A percentile compares a stretch with the other conserved stretches of the same genome.
Evolutionary conservation across 2,329 filamentous ascomycete species (phyloP).

Genomic region (Colletotrichum destructivum): DNA sequence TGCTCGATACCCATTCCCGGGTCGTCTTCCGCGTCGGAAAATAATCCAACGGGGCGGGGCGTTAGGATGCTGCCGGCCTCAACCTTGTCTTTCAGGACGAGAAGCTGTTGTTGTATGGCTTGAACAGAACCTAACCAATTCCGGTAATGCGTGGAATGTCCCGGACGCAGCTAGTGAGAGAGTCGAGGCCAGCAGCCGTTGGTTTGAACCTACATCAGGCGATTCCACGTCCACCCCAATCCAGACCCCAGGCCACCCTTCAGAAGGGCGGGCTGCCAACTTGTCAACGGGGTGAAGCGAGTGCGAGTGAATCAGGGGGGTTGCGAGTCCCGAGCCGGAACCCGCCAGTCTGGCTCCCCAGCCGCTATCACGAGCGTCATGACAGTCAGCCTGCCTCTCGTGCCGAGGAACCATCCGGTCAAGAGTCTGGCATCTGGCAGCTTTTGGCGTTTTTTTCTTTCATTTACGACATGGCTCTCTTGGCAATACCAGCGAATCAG

Average conservation of each 20-base stretch:
- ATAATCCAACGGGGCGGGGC: neutral
- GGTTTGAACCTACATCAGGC: conserved; percentile 24
- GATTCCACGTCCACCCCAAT: neutral
- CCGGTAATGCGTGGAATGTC: conserved; percentile 23
- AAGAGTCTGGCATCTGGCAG: conserved; percentile 5
- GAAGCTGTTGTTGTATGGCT: neutral
- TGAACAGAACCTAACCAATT: neutral
- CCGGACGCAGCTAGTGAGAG: neutral
- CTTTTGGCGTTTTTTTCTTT: neutral
- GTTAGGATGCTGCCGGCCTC: neutral
- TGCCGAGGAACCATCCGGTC: conserved; percentile 12
- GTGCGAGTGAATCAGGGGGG: conserved; percentile 7
- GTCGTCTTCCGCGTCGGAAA: conserved; percentile 2
- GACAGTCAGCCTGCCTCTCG: neutral
- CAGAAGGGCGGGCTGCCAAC: neutral
- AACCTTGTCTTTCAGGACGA: neutral
- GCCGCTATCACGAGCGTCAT: conserved; percentile 19
- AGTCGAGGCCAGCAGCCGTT: neutral
- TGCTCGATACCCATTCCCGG: conserved; percentile 8
- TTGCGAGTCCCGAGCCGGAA: neutral
- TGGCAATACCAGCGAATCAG: neutral
- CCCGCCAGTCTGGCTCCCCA: conserved; percentile 17
- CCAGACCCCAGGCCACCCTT: neutral
- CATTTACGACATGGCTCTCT: neutral
- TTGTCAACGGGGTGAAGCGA: conserved; percentile 10